Conservation (phyloP, 2,329 filamentous ascomycete genomes). For the Onygenales sp. region DNA sequence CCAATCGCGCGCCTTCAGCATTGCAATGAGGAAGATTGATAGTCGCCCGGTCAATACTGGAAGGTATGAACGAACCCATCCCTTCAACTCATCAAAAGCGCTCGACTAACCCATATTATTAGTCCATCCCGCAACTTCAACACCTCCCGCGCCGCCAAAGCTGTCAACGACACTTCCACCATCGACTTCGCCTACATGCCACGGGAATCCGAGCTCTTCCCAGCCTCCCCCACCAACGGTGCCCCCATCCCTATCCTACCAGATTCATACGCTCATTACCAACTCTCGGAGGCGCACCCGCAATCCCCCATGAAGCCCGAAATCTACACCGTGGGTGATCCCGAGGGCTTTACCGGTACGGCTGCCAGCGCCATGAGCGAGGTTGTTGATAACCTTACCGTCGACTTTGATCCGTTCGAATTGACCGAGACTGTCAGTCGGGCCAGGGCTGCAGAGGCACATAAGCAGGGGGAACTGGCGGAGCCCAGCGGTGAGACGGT, state of each 20-base stretch:
- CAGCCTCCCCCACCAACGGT: conserved; percentile 20
- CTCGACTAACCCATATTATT: neutral
- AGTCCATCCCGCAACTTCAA: conserved; percentile 47
- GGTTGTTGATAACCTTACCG: conserved; percentile 46
- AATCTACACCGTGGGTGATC: conserved; percentile 44
- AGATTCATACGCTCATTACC: conserved; percentile 24
- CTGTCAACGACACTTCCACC: conserved; percentile 49
- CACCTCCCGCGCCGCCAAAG: conserved; percentile 48
- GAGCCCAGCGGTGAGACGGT: conserved; percentile 24
- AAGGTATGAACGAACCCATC: conserved; percentile 2
- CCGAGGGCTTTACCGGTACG: conserved; percentile 29
- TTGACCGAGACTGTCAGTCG: conserved; percentile 42
- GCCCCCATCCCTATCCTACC: conserved; percentile 45
- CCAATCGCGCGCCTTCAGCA: conserved; percentile 45
- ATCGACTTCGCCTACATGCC: conserved; percentile 57
- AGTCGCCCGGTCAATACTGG: conserved; percentile 27
- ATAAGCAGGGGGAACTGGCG: conserved; percentile 23
- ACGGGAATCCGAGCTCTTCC: conserved; percentile 32
- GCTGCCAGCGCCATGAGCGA: conserved; percentile 48
- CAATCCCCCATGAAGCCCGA: conserved; percentile 43
- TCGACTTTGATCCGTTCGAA: conserved; percentile 48
- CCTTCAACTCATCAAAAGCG: conserved; percentile 10
- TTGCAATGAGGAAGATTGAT: conserved; percentile 42
- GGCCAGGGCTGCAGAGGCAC: conserved; percentile 25
- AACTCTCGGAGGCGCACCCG: conserved; percentile 8